phyloP scores from a whole-genome alignment of 352 stramenopile genomes.

The Lagenidium sp. region DNA sequence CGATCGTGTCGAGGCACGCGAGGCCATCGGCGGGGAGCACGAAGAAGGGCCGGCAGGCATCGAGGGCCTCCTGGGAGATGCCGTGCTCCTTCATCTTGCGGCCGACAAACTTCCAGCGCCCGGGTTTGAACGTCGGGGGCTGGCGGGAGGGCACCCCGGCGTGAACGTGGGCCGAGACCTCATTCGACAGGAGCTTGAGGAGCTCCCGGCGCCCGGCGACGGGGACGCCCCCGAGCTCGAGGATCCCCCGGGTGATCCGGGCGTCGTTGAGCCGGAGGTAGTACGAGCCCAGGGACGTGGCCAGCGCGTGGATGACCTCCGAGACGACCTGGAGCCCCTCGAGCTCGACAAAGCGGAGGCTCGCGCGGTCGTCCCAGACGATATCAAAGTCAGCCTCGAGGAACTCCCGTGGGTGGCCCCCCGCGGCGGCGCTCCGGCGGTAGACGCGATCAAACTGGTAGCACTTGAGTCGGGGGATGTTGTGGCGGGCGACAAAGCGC shows the following conservation, averaged over 20 bases:
- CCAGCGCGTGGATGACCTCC: conserved; percentile 57
- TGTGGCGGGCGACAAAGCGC: conserved; percentile 73
- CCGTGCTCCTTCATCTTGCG: conserved; percentile 64
- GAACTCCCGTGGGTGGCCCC: conserved; percentile 71
- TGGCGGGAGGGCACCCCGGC: conserved; percentile 44
- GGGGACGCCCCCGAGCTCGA: conserved; percentile 61
- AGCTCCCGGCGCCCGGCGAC: conserved; percentile 44
- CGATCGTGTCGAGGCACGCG: conserved; percentile 53
- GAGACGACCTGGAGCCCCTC: conserved; percentile 73
- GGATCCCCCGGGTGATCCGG: conserved; percentile 49
- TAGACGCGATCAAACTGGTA: conserved; percentile 84
- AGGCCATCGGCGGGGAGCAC: conserved; percentile 51
- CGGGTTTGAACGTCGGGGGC: conserved; percentile 45
- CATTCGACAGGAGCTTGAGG: conserved; percentile 69
- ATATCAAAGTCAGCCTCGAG: conserved; percentile 80
- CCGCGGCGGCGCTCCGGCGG: conserved; percentile 54
- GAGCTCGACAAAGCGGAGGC: conserved; percentile 63
- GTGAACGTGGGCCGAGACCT: conserved; percentile 61
- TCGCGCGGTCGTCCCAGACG: conserved; percentile 67
- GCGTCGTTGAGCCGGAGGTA: conserved; percentile 79
- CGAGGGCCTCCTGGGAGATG: conserved; percentile 30
- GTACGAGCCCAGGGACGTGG: conserved; percentile 52
- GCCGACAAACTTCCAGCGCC: conserved; percentile 63
- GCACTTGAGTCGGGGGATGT: conserved; percentile 72
- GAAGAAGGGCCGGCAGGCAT: conserved; percentile 70